Evolutionary conservation across 306 rosid genomes (phyloP).

Genomic region (Pachyrhizus erosus): DNA sequence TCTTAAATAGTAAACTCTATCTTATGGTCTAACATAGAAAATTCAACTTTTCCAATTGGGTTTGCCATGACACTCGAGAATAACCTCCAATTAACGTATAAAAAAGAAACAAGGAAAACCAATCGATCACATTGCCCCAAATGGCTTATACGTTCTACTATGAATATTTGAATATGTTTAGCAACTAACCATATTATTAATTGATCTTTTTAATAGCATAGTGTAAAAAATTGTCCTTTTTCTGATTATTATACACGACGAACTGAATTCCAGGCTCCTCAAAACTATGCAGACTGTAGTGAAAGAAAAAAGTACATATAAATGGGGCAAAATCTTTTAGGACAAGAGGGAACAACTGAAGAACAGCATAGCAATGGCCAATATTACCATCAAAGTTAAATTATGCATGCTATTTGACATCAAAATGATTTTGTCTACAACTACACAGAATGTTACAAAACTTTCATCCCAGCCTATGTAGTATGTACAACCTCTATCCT

Average conservation of each 20-base stretch:
- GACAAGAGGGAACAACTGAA: background rate
- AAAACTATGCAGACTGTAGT: background rate
- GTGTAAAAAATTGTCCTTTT: background rate
- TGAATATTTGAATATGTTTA: background rate
- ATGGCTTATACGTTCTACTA: background rate
- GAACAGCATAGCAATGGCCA: background rate
- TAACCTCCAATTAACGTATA: background rate
- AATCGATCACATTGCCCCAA: background rate
- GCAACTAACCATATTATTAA: background rate
- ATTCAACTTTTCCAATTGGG: background rate
- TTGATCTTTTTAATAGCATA: background rate
- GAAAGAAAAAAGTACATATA: background rate
- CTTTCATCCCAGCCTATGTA: constrained; percentile 46
- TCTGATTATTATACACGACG: background rate
- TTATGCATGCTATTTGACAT: constrained; percentile 44
- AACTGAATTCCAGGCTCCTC: background rate
- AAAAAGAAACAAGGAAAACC: background rate
- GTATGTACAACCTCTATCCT: constrained; percentile 58
- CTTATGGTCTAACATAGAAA: no score
- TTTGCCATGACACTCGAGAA: background rate
- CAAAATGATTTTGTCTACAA: constrained; percentile 38
- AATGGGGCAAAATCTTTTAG: background rate
- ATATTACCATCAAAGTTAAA: constrained; percentile 11
- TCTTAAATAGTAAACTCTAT: no score
- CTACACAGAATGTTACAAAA: constrained; percentile 54